phyloP scores from a whole-genome alignment of 176 grass and related monocot genomes.

The Raddia distichophylla region DNA sequence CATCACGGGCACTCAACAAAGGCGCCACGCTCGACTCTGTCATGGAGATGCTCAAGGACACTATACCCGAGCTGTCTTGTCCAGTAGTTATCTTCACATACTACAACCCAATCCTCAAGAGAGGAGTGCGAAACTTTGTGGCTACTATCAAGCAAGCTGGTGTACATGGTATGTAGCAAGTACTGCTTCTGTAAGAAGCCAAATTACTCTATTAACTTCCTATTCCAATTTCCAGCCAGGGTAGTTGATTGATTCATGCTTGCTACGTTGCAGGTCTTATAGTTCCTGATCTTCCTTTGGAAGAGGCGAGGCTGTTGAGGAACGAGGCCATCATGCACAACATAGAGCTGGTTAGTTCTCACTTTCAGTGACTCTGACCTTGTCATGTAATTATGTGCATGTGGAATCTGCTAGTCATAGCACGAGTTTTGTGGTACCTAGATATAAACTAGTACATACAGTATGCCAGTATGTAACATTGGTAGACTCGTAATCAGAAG shows the following conservation, averaged over 20 bases:
- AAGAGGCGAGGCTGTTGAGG: conserved; percentile 40
- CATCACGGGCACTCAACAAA: conserved; percentile 56
- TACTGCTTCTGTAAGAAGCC: background rate
- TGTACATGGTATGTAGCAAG: conserved; percentile 31
- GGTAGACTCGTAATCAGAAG: too few species aligned
- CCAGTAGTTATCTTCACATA: conserved; percentile 81
- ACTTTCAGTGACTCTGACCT: too few species aligned
- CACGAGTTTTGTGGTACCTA: too few species aligned
- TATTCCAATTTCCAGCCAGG: too few species aligned
- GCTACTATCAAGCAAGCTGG: conserved; percentile 57
- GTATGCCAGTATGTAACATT: too few species aligned
- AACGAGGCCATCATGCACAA: conserved; percentile 62
- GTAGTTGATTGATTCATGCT: background rate
- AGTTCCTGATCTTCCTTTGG: conserved; percentile 80
- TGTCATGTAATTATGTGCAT: too few species aligned
- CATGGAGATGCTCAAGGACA: conserved; percentile 75
- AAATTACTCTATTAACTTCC: too few species aligned
- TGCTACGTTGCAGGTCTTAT: conserved; percentile 53
- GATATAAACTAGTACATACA: too few species aligned
- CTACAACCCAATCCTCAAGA: conserved; percentile 60
- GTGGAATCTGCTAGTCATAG: too few species aligned
- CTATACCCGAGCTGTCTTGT: conserved; percentile 73
- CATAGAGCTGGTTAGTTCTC: conserved; percentile 63
- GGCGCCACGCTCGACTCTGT: conserved; percentile 48
- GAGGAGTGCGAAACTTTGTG: conserved; percentile 53